Percentiles rank a stretch among this genome's conserved stretches.
phyloP scores from a whole-genome alignment of 345 rosid species.

The Ceriops decandra region DNA sequence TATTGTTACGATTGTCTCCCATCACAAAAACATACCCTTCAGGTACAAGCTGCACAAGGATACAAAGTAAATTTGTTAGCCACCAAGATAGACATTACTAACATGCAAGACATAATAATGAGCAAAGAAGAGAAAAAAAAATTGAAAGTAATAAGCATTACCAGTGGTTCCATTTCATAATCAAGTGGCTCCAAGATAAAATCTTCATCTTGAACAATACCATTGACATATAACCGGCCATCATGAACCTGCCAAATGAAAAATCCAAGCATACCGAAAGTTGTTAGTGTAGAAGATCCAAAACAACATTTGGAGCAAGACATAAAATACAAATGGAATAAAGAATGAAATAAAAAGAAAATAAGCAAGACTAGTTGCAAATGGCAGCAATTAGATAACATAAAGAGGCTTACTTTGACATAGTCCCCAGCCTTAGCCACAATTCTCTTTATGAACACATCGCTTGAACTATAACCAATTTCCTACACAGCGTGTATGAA shows the following conservation, averaged over 20 bases:
- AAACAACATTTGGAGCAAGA: neutral
- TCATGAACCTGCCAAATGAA: slow-evolving; percentile 49
- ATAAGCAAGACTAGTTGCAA: neutral
- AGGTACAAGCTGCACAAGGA: slow-evolving; percentile 61
- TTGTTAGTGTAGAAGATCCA: neutral
- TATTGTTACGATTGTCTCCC: slow-evolving; percentile 94
- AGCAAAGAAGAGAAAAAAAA: neutral
- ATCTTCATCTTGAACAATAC: slow-evolving; percentile 53
- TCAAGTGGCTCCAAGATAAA: slow-evolving; percentile 68
- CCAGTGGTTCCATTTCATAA: slow-evolving; percentile 32
- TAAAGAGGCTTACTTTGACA: slow-evolving; percentile 66
- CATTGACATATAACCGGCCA: slow-evolving; percentile 73
- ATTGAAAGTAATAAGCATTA: neutral
- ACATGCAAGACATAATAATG: neutral
- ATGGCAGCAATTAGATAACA: slow-evolving; percentile 20
- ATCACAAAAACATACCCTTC: slow-evolving; percentile 80
- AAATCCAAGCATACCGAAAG: neutral
- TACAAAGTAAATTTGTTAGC: slow-evolving; percentile 1
- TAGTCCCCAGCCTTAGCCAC: slow-evolving; percentile 86
- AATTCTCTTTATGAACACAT: slow-evolving; percentile 83
- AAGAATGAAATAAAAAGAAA: neutral
- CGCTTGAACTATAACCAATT: slow-evolving; percentile 13
- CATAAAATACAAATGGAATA: neutral
- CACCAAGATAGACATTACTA: neutral
- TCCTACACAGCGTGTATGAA: neutral